Conservation (phyloP, 2,329 filamentous ascomycete genomes). For the Knoxdaviesia capensis region DNA sequence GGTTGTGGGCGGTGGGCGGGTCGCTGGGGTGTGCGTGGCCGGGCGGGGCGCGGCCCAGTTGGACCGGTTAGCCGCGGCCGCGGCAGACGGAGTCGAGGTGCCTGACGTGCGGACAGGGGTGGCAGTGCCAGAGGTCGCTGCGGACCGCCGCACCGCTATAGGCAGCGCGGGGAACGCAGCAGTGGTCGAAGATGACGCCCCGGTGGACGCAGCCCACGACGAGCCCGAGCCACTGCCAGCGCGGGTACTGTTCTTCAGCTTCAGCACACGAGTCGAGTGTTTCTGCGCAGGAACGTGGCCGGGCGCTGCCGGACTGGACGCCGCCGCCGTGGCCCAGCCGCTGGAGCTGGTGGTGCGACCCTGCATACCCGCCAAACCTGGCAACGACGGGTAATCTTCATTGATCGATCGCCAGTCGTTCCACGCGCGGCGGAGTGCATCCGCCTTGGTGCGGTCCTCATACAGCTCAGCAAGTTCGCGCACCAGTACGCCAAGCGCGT, state of each 20-base stretch:
- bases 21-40: background rate
- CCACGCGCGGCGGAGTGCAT: slow-evolving; percentile 64
- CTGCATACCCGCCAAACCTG: slow-evolving; percentile 50
- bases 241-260: slow-evolving; percentile 37
- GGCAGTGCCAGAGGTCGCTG: background rate
- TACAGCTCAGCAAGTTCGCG: slow-evolving; percentile 87
- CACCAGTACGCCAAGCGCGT: slow-evolving; percentile 70
- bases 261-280: slow-evolving; percentile 33
- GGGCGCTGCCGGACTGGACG: slow-evolving; percentile 28
- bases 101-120: background rate
- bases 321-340: slow-evolving; percentile 40
- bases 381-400: slow-evolving; percentile 82
- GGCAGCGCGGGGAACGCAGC: slow-evolving; percentile 24
- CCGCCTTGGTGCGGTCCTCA: slow-evolving; percentile 58
- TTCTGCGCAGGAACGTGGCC: slow-evolving; percentile 21
- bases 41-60: background rate
- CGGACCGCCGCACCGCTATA: slow-evolving; percentile 4
- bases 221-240: slow-evolving; percentile 16
- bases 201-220: slow-evolving; percentile 3
- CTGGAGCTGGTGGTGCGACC: slow-evolving; percentile 34
- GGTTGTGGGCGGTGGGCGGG: slow-evolving; percentile 1
- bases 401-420: slow-evolving; percentile 92
- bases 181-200: slow-evolving; percentile 7
- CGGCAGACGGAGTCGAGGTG: background rate
- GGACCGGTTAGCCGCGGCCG: slow-evolving; percentile 1